phyloP scores from a whole-genome alignment of 2,329 filamentous ascomycete species.

The Beauveria varroae region DNA sequence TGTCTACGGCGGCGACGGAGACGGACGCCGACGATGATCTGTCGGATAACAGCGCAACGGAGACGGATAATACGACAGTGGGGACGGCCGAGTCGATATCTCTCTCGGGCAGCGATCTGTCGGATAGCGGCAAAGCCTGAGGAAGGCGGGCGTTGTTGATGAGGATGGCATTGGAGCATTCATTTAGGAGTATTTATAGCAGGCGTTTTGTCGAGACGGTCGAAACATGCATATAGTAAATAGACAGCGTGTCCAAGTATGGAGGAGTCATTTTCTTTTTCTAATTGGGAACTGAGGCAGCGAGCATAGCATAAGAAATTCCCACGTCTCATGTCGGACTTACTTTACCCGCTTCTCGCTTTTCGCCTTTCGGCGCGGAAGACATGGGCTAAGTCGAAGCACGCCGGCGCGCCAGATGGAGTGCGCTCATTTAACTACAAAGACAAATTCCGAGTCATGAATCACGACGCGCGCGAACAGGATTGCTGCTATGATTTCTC shows the following conservation, averaged over 20 bases:
- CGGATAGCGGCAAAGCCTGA: background rate
- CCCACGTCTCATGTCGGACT: too few species aligned
- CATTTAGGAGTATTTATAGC: background rate
- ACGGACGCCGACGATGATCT: background rate
- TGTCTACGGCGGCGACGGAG: background rate
- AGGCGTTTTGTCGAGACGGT: background rate
- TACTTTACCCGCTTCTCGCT: too few species aligned
- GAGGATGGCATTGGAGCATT: background rate
- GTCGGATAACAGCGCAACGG: constrained; percentile 1
- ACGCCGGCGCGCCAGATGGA: too few species aligned
- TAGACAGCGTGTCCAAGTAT: background rate
- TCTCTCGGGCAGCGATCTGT: background rate
- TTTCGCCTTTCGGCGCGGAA: too few species aligned
- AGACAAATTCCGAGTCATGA: too few species aligned
- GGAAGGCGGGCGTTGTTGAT: background rate
- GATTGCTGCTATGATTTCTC: too few species aligned
- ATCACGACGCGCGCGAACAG: too few species aligned
- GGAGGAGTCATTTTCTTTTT: too few species aligned
- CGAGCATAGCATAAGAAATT: background rate
- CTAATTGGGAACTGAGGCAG: background rate
- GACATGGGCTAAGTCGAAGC: too few species aligned
- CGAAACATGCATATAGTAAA: background rate
- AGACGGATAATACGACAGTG: constrained; percentile 7
- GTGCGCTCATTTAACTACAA: too few species aligned
- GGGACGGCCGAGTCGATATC: constrained; percentile 1